Evolutionary conservation across 1,284 basidiomycete genomes (phyloP), one percentile per base, ranked within the genome.

Genomic region (Cutaneotrichosporon sp.): DNA sequence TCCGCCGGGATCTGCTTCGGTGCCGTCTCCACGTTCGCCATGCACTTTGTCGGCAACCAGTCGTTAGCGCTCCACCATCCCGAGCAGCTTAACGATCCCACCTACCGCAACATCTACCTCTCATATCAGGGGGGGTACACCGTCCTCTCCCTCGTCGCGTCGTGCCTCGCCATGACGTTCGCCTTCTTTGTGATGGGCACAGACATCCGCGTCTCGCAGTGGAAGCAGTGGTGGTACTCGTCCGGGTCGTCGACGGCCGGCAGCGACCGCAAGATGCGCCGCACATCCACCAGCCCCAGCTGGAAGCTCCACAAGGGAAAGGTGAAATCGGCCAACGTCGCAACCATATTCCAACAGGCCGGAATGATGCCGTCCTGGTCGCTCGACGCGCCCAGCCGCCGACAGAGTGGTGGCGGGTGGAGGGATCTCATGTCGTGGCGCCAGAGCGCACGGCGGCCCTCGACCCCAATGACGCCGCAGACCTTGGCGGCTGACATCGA

Each of bases 171-270:
- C 56, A 82, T 82, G 79, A 81, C 75, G 9, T 63, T 78, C 25
- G 79, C 81, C 11, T 82, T 82, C 66, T 78, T 78, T 62, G 72
- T 82, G 61, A 81, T 82, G 79, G 81, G 80, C 29, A 75, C 80
- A 13, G 71, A 77, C 31, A 52, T 80, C 10, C 64, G 65, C 11
- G 14, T 60, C 25, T 60, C 60, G 58, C 49, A 50, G 8, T 65
- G 64, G 64, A 50, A 51, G 10, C 68, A 67, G 51, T 77, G 75
- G 75, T 59, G 64, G 24, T 71, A 42, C 51, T 57, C 54, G n/a
- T 31, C 27, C 31, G 31, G 29, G 34, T 27, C 25, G 47, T 42
- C 38, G 16, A 42, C 38, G 38, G 18, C 38, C 0, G 25, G 25
- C 27, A 50, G 47, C 34, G 33, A 52, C 7, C 25, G 31, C 46